Evolutionary conservation across 129 eudicot species (phyloP).

Genomic region (Pulicaria dysenterica): DNA sequence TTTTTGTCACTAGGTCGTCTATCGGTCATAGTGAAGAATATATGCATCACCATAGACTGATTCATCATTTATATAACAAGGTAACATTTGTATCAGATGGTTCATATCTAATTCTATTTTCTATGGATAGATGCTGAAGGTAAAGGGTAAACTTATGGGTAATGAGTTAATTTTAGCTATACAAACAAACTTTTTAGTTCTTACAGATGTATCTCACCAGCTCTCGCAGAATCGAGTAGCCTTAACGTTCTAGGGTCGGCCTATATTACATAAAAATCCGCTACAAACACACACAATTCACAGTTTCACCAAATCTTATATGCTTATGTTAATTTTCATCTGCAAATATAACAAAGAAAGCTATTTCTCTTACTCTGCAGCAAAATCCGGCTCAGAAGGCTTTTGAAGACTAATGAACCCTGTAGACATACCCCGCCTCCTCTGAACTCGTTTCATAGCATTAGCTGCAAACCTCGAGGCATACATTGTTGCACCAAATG

Average conservation of each 20-base stretch:
- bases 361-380: constrained; percentile 18
- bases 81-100: neutral
- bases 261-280: constrained; percentile 6
- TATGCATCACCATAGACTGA: neutral
- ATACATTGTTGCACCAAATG: constrained; percentile 58
- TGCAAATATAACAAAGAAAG: constrained; percentile 9
- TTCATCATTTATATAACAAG: neutral
- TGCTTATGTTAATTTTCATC: constrained; percentile 4
- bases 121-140: neutral
- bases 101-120: neutral
- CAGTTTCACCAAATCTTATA: neutral
- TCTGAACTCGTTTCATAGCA: constrained; percentile 60
- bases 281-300: constrained; percentile 18
- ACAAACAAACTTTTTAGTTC: neutral
- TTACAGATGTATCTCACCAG: neutral
- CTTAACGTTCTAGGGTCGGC: neutral
- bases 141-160: neutral
- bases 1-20: constrained; percentile 19
- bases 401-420: constrained; percentile 51
- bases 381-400: constrained; percentile 66
- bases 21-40: constrained; percentile 19
- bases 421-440: constrained; percentile 46
- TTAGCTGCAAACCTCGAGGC: constrained; percentile 78
- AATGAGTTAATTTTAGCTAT: no score
- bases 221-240: neutral